A percentile compares a stretch with the other conserved stretches of the same genome.
phyloP scores from a whole-genome alignment of 495 filamentous ascomycete genomes.

The Xylaria cubensis region DNA sequence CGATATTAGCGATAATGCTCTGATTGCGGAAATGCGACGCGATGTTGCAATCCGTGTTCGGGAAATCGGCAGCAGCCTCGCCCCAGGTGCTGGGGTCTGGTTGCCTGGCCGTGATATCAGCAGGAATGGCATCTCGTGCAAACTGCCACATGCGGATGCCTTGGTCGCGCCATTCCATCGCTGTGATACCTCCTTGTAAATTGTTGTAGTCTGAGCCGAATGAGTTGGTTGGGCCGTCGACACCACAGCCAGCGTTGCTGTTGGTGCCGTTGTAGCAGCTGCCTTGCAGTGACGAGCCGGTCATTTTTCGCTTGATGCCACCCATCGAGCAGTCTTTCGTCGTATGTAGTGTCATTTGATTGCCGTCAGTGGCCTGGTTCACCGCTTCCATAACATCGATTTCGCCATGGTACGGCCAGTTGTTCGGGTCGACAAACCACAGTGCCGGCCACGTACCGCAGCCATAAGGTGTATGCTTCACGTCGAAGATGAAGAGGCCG shows the following conservation, averaged over 20 bases:
- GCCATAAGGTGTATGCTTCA: slow-evolving; percentile 63
- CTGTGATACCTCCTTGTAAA: slow-evolving; percentile 65
- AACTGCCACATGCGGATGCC: slow-evolving; percentile 72
- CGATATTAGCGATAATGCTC: slow-evolving; percentile 72
- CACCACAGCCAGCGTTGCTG: slow-evolving; percentile 63
- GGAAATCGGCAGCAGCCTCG: slow-evolving; percentile 63
- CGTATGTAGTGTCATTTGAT: slow-evolving; percentile 73
- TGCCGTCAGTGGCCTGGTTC: slow-evolving; percentile 57
- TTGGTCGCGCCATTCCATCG: slow-evolving; percentile 66
- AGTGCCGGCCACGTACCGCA: slow-evolving; percentile 69
- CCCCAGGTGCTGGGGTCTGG: slow-evolving; percentile 69
- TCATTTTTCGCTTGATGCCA: slow-evolving; percentile 51
- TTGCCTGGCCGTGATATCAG: slow-evolving; percentile 54
- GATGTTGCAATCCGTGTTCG: slow-evolving; percentile 64
- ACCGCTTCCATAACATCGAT: slow-evolving; percentile 79
- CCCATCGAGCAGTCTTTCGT: slow-evolving; percentile 63
- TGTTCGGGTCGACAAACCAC: slow-evolving; percentile 57
- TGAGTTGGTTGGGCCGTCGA: slow-evolving; percentile 43
- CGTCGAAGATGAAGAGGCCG: slow-evolving; percentile 66
- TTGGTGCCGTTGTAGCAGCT: slow-evolving; percentile 63
- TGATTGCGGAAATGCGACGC: slow-evolving; percentile 65
- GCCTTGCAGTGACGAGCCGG: slow-evolving; percentile 51
- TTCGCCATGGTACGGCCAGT: slow-evolving; percentile 75
- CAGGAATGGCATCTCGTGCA: slow-evolving; percentile 52
- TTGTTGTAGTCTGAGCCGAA: slow-evolving; percentile 67